phyloP scores from a whole-genome alignment of 2,329 filamentous ascomycete species.

The Atkinsonella texensis region DNA sequence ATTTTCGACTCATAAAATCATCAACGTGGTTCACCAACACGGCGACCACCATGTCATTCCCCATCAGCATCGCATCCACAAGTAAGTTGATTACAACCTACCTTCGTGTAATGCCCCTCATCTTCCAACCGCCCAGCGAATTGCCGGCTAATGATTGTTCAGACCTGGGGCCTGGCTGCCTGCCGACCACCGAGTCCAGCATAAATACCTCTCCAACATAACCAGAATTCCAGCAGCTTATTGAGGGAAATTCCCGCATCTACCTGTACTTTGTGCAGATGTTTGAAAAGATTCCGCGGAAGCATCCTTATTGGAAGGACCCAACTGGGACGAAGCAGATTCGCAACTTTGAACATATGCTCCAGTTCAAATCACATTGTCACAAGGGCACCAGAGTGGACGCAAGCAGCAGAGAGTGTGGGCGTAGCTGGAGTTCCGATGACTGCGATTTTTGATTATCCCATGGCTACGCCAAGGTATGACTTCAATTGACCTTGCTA shows the following conservation, averaged over 20 bases:
- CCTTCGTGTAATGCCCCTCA: too few relatives aligned
- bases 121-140: too few relatives aligned
- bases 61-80: conserved; percentile 30
- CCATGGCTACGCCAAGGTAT: conserved; percentile 41
- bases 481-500: neutral
- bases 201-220: conserved; percentile 47
- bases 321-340: conserved; percentile 52
- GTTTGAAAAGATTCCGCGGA: conserved; percentile 54
- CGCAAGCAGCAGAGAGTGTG: conserved; percentile 35
- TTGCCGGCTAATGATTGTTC: neutral
- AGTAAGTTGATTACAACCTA: conserved; percentile 22
- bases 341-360: conserved; percentile 54
- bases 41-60: conserved; percentile 41
- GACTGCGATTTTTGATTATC: conserved; percentile 41
- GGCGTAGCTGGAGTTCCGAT: conserved; percentile 44
- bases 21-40: conserved; percentile 37
- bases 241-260: conserved; percentile 50
- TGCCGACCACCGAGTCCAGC: conserved; percentile 48
- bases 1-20: neutral
- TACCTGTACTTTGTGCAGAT: conserved; percentile 56
- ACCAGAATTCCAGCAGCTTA: conserved; percentile 54
- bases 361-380: conserved; percentile 51
- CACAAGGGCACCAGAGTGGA: conserved; percentile 38
- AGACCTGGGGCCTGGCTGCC: conserved; percentile 52
- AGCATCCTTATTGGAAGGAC: conserved; percentile 47